Evolutionary conservation across 2,329 filamentous ascomycete genomes (phyloP), one percentile per base, ranked within the genome.

Genomic region (Byssothecium circinans): DNA sequence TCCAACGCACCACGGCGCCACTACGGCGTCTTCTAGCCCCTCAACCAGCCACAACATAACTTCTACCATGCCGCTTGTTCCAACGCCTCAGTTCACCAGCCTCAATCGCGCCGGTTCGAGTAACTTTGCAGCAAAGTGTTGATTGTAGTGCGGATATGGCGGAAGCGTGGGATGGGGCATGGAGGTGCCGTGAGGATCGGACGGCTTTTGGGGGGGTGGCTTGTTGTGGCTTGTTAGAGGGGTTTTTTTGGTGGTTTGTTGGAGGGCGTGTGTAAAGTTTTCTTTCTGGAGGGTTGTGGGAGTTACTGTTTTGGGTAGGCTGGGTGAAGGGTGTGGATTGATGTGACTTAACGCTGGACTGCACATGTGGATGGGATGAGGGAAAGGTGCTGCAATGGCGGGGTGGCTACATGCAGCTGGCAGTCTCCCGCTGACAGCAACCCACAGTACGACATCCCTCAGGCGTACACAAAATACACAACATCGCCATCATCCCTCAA

Each of bases 101-200:
- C 19, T 17, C 41, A 27, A 45, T 42, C 17, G 36, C 35, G 37
- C 47, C 43, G 14, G 8, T 30, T 41, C 18, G 25, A 41, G 47
- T 23, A 50, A 43, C 22, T 42, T 7, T 12, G 8, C 14, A 23
- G 37, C 2, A 19, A 43, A 36, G 20, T 32, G 30, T 50, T 20
- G 47, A 50, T 50, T 50, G 33, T 34, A 46, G 47, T 32, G 22
- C 36, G 36, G 36, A 17, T 39, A 39, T 17, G n/a, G 20, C 36
- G 36, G 36, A 19, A 25, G n/a, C 36, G 36, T 39, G 20, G 17
- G 19, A 4, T 27, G 15, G 14, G 12, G 8, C 8, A 15, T 36
- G 15, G 8, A n/a, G 4, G 15, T 20, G 19, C 34, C 34, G 34
- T n/a, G 17, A 41, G 47, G 42, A 49, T 41, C 29, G 35, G 41